Conservation (phyloP, 805 yeast genomes). For the Lipomyces anomalus region DNA sequence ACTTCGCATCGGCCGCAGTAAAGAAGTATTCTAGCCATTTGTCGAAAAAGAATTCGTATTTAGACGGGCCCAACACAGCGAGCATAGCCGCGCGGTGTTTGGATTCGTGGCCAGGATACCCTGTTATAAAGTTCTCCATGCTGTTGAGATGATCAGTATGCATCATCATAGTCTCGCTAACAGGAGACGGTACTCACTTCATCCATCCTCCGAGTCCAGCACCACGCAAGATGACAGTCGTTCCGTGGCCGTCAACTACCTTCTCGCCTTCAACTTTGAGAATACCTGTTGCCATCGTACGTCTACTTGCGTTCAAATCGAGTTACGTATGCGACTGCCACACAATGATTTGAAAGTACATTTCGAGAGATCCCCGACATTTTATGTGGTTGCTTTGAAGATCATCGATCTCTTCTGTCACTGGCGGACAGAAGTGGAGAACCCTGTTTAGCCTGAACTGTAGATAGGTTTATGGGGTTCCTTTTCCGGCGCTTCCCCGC, state of each 20-base stretch:
- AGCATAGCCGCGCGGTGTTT: constrained; percentile 43
- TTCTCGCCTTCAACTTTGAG: constrained; percentile 44
- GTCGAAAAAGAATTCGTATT: constrained; percentile 45
- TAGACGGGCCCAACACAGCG: constrained; percentile 42
- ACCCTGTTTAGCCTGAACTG: too few relatives aligned
- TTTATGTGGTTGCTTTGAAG: too few relatives aligned
- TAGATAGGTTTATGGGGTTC: too few relatives aligned
- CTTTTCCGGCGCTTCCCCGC: too few relatives aligned
- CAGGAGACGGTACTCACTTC: too few relatives aligned
- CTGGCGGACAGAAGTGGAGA: too few relatives aligned
- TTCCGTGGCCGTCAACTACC: constrained; percentile 41
- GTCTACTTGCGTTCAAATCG: neutral
- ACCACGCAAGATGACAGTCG: constrained; percentile 42
- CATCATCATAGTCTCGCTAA: too few relatives aligned
- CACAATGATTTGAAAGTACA: too few relatives aligned
- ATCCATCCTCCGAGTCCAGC: constrained; percentile 39
- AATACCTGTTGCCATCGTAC: constrained; percentile 11
- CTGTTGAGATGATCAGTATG: too few relatives aligned
- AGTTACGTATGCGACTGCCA: too few relatives aligned
- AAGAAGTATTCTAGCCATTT: constrained; percentile 48
- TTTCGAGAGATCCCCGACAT: too few relatives aligned
- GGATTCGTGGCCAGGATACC: constrained; percentile 50
- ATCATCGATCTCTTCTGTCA: too few relatives aligned
- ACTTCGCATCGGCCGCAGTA: constrained; percentile 47
- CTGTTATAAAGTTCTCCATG: constrained; percentile 54